Evolutionary conservation across 805 yeast genomes (phyloP), one percentile per base, ranked within the genome.

Genomic region (Kluyveromyces siamensis): DNA sequence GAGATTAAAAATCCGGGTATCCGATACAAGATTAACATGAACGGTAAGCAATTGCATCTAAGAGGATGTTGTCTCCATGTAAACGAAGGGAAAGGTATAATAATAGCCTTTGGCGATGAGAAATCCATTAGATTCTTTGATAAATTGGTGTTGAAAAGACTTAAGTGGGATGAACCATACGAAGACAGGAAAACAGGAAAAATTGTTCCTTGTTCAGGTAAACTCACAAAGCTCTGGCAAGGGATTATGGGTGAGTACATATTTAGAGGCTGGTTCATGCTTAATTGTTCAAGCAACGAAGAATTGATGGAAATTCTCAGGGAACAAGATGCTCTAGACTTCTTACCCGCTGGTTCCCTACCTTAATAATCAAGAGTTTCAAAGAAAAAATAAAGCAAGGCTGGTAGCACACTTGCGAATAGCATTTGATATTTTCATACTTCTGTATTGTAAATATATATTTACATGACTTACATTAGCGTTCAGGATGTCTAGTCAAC

Each of bases 71-170:
- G 82, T 49, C 57, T 83, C 2, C 61, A 72, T 2, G 62, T 75
- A 19, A 64, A 60, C 7, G 59, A 58, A 11, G 71, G 71, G 0
- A 74, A 79, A 52, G 77, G 77, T 38, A 58, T 90, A 39, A 73
- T 91, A 0, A 70, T 91, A 2, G 83, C 80, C 1, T 91, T 87
- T 56, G 97, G 97, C 0, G 82, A 84, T 0, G 75, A 70, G 33
- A 80, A 80, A 52, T 71, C 80, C 37, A 66, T 85, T 19, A 72
- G 70, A n/a, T 78, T 78, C 55, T 89, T 79, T 64, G 79, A 79
- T 47, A 80, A 77, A 52, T 68, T 89, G 44, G 56, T 89, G 57
- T 60, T 72, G 45, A 69, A 70, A 37, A 70, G 96, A 48, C 83
- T 87, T 47, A 71, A 76, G 37, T 90, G 96, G 97, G 71, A 73